These are phyloP conservation scores for Diaporthe eres DNA, from an alignment of 2,329 filamentous ascomycete genomes.

Conservation along the genomic window DNA sequence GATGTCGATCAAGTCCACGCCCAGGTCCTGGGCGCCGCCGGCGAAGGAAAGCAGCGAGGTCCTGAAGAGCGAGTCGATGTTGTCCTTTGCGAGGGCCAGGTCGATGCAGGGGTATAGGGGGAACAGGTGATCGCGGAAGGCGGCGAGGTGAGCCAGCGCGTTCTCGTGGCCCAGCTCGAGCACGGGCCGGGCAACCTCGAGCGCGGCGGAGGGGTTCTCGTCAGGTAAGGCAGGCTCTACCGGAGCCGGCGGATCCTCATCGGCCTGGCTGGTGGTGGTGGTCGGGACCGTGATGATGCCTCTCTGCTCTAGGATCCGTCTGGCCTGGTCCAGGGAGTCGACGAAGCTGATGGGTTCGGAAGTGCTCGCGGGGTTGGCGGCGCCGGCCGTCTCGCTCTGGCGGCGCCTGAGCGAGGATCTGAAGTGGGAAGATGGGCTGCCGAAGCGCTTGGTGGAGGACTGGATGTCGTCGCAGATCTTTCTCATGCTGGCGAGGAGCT, in stretches of 20 bases:
- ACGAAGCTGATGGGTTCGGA: background rate
- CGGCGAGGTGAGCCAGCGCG: constrained; percentile 7
- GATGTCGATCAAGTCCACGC: constrained; percentile 12
- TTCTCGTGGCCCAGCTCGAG: constrained; percentile 20
- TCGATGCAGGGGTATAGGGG: constrained; percentile 23
- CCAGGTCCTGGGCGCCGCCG: constrained; percentile 4
- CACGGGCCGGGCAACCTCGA: constrained; percentile 7
- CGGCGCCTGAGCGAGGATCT: constrained; percentile 3
- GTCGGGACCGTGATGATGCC: background rate
- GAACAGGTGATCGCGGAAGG: constrained; percentile 9
- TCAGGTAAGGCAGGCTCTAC: background rate
- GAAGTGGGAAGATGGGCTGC: constrained; percentile 1
- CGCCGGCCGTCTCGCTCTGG: background rate
- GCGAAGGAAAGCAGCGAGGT: constrained; percentile 19
- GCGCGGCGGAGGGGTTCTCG: constrained; percentile 4
- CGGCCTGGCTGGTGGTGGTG: background rate
- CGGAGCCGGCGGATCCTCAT: background rate
- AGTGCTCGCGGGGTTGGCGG: background rate
- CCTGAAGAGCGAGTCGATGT: constrained; percentile 18
- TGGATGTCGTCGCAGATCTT: constrained; percentile 26
- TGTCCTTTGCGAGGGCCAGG: background rate
- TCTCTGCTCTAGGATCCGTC: constrained; percentile 13
- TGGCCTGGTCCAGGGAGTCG: constrained; percentile 22
- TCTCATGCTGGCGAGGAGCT: constrained; percentile 22
- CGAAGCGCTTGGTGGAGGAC: constrained; percentile 10